Conservation (phyloP, 228 moss, liverwort and hornwort species). For the Sphagnum fallax region DNA sequence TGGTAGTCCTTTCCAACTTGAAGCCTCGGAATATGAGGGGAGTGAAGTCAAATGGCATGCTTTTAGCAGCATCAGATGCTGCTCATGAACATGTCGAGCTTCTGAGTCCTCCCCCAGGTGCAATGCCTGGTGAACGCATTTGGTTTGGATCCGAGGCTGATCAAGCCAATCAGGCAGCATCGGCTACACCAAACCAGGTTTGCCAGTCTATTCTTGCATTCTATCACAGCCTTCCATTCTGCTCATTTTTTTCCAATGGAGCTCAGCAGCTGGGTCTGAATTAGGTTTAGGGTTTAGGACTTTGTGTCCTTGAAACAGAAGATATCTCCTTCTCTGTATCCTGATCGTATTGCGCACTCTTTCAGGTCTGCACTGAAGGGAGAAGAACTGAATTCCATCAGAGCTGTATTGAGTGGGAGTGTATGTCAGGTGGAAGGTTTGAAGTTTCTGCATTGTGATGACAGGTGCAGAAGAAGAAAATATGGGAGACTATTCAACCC, state of each 20-base stretch:
- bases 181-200: slow-evolving; percentile 87
- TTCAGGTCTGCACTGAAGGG: no score
- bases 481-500: slow-evolving; percentile 90
- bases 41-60: slow-evolving; percentile 95
- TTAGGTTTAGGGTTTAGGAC: background rate
- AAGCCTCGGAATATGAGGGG: slow-evolving; percentile 96
- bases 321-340: background rate
- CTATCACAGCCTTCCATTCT: background rate
- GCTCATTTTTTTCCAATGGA: background rate
- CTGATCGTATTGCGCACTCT: no score
- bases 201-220: background rate
- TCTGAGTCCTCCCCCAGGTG: slow-evolving; percentile 66
- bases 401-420: background rate
- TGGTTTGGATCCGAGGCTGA: slow-evolving; percentile 86
- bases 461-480: slow-evolving; percentile 89
- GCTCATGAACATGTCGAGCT: slow-evolving; percentile 76
- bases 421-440: no score
- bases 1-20: slow-evolving; percentile 87
- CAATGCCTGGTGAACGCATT: slow-evolving; percentile 71
- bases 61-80: slow-evolving; percentile 80
- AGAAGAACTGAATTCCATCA: no score
- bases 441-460: no score
- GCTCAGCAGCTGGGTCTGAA: no score
- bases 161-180: slow-evolving; percentile 46
- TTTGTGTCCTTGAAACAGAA: background rate